Evolutionary conservation across 208 protist genomes (phyloP).

Genomic region (Acanthamoeba healyi): DNA sequence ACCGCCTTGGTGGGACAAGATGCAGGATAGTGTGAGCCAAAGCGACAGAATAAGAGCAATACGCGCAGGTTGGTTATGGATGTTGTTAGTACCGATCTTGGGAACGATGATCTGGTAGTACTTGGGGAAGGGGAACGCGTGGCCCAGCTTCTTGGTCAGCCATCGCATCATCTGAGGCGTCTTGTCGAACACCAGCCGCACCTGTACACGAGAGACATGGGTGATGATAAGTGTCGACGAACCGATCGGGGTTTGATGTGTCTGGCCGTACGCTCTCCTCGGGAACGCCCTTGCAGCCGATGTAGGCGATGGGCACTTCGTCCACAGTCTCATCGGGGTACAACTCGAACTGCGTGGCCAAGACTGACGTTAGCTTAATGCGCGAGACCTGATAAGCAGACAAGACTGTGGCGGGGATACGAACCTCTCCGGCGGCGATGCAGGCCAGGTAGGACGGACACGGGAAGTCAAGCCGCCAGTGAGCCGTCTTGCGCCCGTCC

Average conservation of each 20-base stretch:
- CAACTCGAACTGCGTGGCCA: conserved; percentile 4
- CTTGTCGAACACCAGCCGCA: conserved; percentile 40
- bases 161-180: conserved; percentile 46
- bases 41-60: no score
- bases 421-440: conserved; percentile 41
- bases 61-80: no score
- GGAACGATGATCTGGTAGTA: conserved; percentile 62
- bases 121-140: conserved; percentile 56
- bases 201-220: neutral
- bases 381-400: neutral
- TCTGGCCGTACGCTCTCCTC: neutral
- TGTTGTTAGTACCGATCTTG: conserved; percentile 9
- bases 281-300: conserved; percentile 43
- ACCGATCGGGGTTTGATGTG: no score
- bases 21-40: no score
- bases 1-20: no score
- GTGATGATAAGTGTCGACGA: neutral
- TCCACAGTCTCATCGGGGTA: conserved; percentile 16
- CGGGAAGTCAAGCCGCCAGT: conserved; percentile 32
- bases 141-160: conserved; percentile 55
- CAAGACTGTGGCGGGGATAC: neutral
- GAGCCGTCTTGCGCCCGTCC: conserved; percentile 14
- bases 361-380: neutral
- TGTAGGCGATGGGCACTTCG: conserved; percentile 17
- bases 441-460: conserved; percentile 63